Evolutionary conservation across 2,329 filamentous ascomycete species (phyloP), one percentile per base, ranked within the genome.

Genomic region (Pseudogymnoascus sp.): DNA sequence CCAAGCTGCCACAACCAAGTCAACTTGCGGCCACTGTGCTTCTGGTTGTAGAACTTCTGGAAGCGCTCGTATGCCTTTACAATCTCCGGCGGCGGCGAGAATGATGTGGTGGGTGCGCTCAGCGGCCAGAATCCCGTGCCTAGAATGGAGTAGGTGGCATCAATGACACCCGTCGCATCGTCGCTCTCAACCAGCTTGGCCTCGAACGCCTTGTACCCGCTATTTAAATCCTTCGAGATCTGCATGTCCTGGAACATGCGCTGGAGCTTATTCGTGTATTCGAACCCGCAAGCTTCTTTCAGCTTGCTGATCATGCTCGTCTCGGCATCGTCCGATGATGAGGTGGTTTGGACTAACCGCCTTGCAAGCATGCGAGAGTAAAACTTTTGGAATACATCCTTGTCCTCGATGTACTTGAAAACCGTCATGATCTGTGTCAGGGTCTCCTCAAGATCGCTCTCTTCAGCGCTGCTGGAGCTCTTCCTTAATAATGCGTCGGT

Each of bases 181-280:
- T 86, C 79, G 49, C 83, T 83, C 64, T 86, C 85, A 3, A 84
- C 74, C n/a, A 81, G 80, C 69, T 83, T 83, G 9, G 83, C 79
- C 70, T 93, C 87, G 75, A 84, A 89, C 37, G 92, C 90, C 71
- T 90, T 89, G 80, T 96, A 99, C 31, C 88, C 88, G 58, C 85
- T 84, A 76, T 99, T 99, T 55, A 99, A 83, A 77, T 99, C 95
- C 78, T 97, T 97, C 67, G 93, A 97, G 60, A 96, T 96, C 75
- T 99, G 95, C 81, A 99, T 97, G 73, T 99, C 95, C 75, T 97
- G 93, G 84, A 97, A 99, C 95, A 99, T 99, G 72, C 96, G 91
- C 79, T 97, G 93, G 52, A 99, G 84, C 80, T 97, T 97, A 82
- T 97, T 99, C 69, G 95, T 99, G 78, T 99, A 99, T 75, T 99